Percentiles rank a stretch among this genome's conserved stretches.
These are phyloP conservation scores for Mucor circinelloides DNA, from an alignment of 371 early-diverging fungal species.

Conservation along the genomic window DNA sequence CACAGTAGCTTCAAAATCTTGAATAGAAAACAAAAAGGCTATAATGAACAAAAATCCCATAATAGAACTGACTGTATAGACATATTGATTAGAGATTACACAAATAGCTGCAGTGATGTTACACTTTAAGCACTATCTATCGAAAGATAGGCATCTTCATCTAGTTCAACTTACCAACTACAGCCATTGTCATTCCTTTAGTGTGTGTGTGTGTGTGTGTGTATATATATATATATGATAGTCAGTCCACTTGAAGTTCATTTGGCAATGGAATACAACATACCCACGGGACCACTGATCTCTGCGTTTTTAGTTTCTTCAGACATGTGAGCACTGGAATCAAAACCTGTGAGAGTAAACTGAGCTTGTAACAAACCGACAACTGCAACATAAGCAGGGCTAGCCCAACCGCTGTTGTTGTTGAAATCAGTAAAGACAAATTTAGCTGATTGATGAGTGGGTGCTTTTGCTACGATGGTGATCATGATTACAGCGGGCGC, in stretches of 20 bases:
- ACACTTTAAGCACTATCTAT: neutral
- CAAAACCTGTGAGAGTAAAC: conserved; percentile 58
- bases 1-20: conserved; percentile 50
- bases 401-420: conserved; percentile 38
- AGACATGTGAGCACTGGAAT: conserved; percentile 70
- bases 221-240: too few relatives aligned
- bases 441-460: conserved; percentile 48
- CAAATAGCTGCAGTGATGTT: neutral
- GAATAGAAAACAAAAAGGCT: conserved; percentile 43
- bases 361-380: conserved; percentile 42
- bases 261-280: too few relatives aligned
- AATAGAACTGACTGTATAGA: conserved; percentile 30
- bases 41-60: conserved; percentile 47
- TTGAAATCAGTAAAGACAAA: conserved; percentile 48
- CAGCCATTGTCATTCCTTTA: conserved; percentile 23
- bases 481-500: conserved; percentile 37
- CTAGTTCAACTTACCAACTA: conserved; percentile 14
- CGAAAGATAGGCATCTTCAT: neutral
- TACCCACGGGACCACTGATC: conserved; percentile 51
- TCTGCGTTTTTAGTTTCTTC: conserved; percentile 71
- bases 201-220: too few relatives aligned
- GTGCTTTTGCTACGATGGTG: conserved; percentile 36
- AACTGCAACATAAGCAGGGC: conserved; percentile 30
- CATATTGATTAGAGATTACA: neutral
- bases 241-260: too few relatives aligned